These are phyloP conservation scores for Pouteria glomerata DNA, from an alignment of 148 eudicot genomes.

Conservation along the genomic window DNA sequence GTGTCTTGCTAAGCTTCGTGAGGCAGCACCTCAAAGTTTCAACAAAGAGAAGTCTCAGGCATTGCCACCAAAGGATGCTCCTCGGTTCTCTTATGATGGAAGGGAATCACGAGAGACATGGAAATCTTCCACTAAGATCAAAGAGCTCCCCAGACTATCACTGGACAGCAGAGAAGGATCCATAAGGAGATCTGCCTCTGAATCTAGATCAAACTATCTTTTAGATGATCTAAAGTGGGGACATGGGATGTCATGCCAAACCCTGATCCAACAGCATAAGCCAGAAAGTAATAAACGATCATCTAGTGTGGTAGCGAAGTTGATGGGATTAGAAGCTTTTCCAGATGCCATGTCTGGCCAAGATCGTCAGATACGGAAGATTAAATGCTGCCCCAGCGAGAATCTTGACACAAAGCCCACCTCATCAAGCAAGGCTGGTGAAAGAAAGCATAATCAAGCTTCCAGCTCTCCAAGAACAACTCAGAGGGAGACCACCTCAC, in stretches of 20 bases:
- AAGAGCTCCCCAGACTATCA: conserved; percentile 74
- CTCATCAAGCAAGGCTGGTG: conserved; percentile 33
- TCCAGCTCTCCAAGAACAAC: conserved; percentile 32
- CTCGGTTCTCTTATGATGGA: conserved; percentile 71
- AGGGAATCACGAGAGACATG: conserved; percentile 34
- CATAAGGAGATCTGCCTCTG: conserved; percentile 26
- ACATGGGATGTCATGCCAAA: conserved; percentile 14
- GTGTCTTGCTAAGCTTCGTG: conserved; percentile 30
- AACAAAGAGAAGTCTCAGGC: conserved; percentile 14
- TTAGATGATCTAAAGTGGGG: conserved; percentile 21
- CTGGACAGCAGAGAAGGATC: conserved; percentile 61
- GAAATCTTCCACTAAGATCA: conserved; percentile 35
- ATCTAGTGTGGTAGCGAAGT: conserved; percentile 63
- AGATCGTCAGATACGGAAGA: conserved; percentile 17
- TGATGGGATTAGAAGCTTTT: conserved; percentile 78
- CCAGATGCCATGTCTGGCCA: conserved; percentile 30
- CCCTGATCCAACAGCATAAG: conserved; percentile 26
- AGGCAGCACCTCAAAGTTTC: conserved; percentile 22
- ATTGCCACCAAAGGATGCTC: conserved; percentile 22
- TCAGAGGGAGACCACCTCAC: conserved; percentile 28
- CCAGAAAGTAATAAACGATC: conserved; percentile 48
- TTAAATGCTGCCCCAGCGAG: conserved; percentile 21
- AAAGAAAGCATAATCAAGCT: conserved; percentile 28
- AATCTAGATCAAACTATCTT: conserved; percentile 28
- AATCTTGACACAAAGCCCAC: conserved; percentile 27